phyloP scores from a whole-genome alignment of 1,139 yeast species.

The Groenewaldozyma auringiensis region DNA sequence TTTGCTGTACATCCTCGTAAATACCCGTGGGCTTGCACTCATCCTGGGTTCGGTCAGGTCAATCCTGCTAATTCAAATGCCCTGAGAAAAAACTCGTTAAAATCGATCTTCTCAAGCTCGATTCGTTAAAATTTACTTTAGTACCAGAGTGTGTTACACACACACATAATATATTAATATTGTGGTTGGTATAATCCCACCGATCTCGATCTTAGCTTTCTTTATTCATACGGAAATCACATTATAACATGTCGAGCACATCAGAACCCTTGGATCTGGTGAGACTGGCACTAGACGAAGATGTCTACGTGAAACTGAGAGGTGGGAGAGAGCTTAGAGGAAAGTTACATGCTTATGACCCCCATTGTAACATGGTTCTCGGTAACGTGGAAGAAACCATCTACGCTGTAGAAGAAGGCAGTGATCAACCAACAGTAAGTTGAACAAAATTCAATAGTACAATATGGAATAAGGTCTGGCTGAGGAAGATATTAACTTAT shows the following conservation, averaged over 20 bases:
- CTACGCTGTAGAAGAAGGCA: slow-evolving; percentile 47
- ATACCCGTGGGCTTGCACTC: not conserved
- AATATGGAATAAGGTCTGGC: slow-evolving; percentile 84
- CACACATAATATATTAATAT: not conserved
- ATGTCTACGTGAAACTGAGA: slow-evolving; percentile 79
- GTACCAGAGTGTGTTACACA: not conserved
- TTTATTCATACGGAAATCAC: not conserved
- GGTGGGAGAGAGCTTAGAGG: slow-evolving; percentile 96
- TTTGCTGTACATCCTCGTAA: not conserved
- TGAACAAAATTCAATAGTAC: slow-evolving; percentile 44
- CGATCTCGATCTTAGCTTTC: not conserved
- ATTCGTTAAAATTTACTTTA: not conserved
- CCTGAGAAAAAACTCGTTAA: not conserved
- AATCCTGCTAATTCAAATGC: too few relatives aligned
- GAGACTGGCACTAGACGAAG: slow-evolving; percentile 79
- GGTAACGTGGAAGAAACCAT: slow-evolving; percentile 89
- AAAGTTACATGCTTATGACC: slow-evolving; percentile 86
- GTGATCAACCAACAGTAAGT: slow-evolving; percentile 36
- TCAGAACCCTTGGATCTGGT: slow-evolving; percentile 81
- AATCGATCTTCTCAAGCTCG: too few relatives aligned
- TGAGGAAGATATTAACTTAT: slow-evolving; percentile 47
- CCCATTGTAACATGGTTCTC: slow-evolving; percentile 91
- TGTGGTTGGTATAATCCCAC: too few relatives aligned
- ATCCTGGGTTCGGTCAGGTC: not conserved
- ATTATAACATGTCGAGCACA: slow-evolving; percentile 2